Evolutionary conservation across 441 rosid species (phyloP), one percentile per base, ranked within the genome.

Genomic region (Populus tomentosa): DNA sequence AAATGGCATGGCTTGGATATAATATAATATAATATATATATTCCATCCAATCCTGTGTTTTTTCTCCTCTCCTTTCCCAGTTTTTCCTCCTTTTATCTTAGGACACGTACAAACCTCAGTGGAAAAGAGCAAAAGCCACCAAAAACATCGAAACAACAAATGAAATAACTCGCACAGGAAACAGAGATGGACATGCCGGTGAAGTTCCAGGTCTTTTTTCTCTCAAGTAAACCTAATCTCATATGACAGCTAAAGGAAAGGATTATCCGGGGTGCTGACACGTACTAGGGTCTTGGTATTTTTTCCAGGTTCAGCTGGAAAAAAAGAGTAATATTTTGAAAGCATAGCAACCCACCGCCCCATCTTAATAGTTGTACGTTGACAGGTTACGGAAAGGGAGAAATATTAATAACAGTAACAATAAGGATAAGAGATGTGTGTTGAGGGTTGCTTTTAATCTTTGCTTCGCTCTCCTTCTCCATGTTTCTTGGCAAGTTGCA

Each of bases 401-500:
- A 46, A 46, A 46, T 46, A 50, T 14, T 42, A 46, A 46, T 46
- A 46, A 46, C 14, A 46, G 46, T 6, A 36, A 10, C 0, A 3
- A 4, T 7, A 1, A 64, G 33, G 79, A 81, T 78, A 71, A 73
- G 77, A 70, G 20, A 65, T 38, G 81, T 32, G 78, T 21, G 83
- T 73, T 73, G 75, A 73, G 78, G 78, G 78, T 62, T 74, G 74
- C 74, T 32, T 42, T 11, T 62, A 75, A 75, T 71, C 35, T 75
- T 23, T 38, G 4, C 38, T 18, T 38, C 9, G 33, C 50, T 13
- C 18, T 32, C 23, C 63, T 9, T 35, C 70, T 70, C 66, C 76
- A 67, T 70, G 68, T 8, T 69, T 68, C 77, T 75, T 59, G 80
- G 72, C 80, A 73, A 76, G 26, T 77, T 80, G 83, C 80, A 69